Percentiles rank a stretch among this genome's conserved stretches.
phyloP scores from a whole-genome alignment of 2,329 filamentous ascomycete species.

The Aspergillus unguis region DNA sequence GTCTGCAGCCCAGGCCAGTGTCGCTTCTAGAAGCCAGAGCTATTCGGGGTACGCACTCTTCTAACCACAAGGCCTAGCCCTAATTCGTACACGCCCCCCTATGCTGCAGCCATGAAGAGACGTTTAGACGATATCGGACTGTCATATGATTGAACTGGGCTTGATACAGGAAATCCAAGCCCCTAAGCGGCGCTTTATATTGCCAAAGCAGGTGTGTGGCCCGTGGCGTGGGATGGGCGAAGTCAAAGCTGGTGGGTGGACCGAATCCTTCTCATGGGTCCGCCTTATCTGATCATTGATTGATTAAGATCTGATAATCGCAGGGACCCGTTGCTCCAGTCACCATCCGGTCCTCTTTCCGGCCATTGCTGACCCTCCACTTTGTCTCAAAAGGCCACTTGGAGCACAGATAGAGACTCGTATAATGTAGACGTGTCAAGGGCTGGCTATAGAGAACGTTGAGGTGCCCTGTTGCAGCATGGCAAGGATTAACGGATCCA shows the following conservation, averaged over 20 bases:
- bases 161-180: background rate
- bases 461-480: too few species aligned
- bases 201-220: slow-evolving; percentile 2
- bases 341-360: background rate
- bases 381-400: too few species aligned
- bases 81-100: background rate
- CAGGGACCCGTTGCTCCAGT: background rate
- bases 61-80: background rate
- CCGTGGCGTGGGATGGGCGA: background rate
- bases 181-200: background rate
- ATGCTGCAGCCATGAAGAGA: background rate
- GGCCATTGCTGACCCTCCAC: background rate
- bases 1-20: background rate
- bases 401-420: too few species aligned
- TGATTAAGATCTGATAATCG: slow-evolving; percentile 2
- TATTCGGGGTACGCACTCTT: too few species aligned
- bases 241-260: background rate
- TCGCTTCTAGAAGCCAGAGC: background rate
- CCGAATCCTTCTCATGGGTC: background rate
- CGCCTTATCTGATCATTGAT: slow-evolving; percentile 9
- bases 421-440: too few species aligned
- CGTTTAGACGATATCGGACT: background rate
- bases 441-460: too few species aligned
- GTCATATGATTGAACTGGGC: background rate
- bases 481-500: too few species aligned